Conservation (phyloP, 805 yeast species). For the Metschnikowia proteae region DNA sequence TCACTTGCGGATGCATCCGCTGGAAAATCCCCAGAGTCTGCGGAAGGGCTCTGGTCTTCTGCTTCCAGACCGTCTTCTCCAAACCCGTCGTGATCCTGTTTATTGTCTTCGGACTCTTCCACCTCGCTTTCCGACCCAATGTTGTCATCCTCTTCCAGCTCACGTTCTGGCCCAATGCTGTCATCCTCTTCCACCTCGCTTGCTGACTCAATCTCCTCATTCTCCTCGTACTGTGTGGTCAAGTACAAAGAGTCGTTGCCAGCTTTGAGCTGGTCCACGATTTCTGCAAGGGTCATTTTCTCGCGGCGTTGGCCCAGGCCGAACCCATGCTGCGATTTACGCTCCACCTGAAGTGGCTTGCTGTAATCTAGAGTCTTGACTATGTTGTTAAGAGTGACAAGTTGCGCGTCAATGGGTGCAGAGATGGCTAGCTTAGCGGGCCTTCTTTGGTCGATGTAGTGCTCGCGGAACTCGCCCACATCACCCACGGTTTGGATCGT, state of each 20-base stretch:
- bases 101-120: too few relatives aligned
- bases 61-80: slow-evolving; percentile 1
- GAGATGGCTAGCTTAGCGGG: slow-evolving; percentile 46
- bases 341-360: slow-evolving; percentile 51
- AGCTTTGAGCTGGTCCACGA: slow-evolving; percentile 38
- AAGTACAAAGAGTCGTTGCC: slow-evolving; percentile 52
- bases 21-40: too few relatives aligned
- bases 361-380: slow-evolving; percentile 34
- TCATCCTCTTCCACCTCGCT: slow-evolving; percentile 1
- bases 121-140: too few relatives aligned
- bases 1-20: too few relatives aligned
- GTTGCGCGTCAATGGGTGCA: slow-evolving; percentile 26
- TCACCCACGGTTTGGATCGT: slow-evolving; percentile 3
- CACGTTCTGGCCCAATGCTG: not conserved
- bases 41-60: not conserved
- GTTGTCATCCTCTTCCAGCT: not conserved
- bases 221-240: slow-evolving; percentile 65
- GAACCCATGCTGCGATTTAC: slow-evolving; percentile 56
- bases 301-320: slow-evolving; percentile 60
- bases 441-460: slow-evolving; percentile 39
- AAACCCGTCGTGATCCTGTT: too few relatives aligned
- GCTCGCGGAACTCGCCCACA: slow-evolving; percentile 29
- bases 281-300: slow-evolving; percentile 47
- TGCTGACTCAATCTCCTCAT: slow-evolving; percentile 18
- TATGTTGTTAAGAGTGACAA: slow-evolving; percentile 32